A percentile compares a stretch with the other conserved stretches of the same genome.
Conservation (phyloP, 306 rosid genomes). For the Comarum palustre region DNA sequence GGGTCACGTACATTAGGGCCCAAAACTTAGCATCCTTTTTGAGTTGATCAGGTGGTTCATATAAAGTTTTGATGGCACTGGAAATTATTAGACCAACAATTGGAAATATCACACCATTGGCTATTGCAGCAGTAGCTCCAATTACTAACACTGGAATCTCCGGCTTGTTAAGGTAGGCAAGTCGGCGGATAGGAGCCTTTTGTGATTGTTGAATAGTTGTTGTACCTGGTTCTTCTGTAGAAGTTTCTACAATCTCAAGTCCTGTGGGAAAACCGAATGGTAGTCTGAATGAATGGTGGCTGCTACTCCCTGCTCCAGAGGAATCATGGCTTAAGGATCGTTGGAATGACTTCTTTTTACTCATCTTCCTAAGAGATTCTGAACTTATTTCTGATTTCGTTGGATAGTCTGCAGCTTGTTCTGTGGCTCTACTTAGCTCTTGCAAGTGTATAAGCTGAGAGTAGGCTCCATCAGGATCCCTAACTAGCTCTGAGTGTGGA, state of each 20-base stretch:
- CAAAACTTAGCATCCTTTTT: background rate
- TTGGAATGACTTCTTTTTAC: conserved; percentile 36
- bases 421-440: conserved; percentile 40
- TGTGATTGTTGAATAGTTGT: conserved; percentile 28
- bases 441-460: conserved; percentile 71
- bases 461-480: conserved; percentile 76
- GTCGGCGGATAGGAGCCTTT: conserved; percentile 21
- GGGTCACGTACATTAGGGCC: background rate
- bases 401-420: conserved; percentile 31
- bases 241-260: conserved; percentile 30
- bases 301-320: conserved; percentile 50
- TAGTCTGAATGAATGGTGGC: conserved; percentile 62
- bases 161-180: background rate
- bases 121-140: background rate
- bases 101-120: background rate
- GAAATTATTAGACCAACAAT: background rate
- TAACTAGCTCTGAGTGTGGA: conserved; percentile 54
- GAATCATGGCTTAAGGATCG: conserved; percentile 68
- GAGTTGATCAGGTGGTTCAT: background rate
- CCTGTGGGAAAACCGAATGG: conserved; percentile 68
- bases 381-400: conserved; percentile 34
- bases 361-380: conserved; percentile 40
- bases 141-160: background rate
- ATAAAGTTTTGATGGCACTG: background rate
- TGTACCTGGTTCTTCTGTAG: conserved; percentile 22